phyloP scores from a whole-genome alignment of 1,284 basidiomycete genomes.

The Ganoderma boninense region DNA sequence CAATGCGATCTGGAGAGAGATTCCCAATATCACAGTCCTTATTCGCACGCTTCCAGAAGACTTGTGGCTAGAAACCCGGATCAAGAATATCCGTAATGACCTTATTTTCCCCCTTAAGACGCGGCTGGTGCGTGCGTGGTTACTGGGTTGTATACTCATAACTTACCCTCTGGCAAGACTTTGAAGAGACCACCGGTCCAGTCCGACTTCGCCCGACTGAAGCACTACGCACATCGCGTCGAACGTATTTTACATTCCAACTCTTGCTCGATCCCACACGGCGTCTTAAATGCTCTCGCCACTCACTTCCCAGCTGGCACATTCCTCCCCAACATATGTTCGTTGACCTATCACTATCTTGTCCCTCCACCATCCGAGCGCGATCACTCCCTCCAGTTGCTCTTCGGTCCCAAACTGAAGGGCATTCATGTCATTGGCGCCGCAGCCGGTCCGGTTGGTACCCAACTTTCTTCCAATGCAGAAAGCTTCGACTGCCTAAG shows the following conservation, averaged over 20 bases:
- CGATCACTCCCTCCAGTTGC: background rate
- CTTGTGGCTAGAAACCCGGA: background rate
- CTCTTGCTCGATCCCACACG: background rate
- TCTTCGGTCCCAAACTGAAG: background rate
- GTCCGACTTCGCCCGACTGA: background rate
- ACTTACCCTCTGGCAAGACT: background rate
- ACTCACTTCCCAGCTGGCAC: background rate
- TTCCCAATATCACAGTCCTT: background rate
- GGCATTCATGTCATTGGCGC: background rate
- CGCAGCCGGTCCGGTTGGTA: background rate
- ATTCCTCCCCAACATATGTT: background rate
- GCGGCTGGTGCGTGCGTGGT: background rate
- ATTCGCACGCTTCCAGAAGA: background rate
- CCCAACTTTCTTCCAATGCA: background rate
- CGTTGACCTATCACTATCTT: background rate
- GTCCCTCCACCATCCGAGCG: background rate
- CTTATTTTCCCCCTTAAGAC: background rate
- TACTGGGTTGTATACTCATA: background rate
- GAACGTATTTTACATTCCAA: background rate
- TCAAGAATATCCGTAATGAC: background rate
- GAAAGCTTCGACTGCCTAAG: background rate
- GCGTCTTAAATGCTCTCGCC: background rate
- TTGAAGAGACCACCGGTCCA: background rate
- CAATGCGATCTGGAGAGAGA: background rate
- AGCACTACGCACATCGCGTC: background rate